These are phyloP conservation scores for Tetrahymena malaccensis DNA, from an alignment of 73 alveolate genomes.

Conservation along the genomic window DNA sequence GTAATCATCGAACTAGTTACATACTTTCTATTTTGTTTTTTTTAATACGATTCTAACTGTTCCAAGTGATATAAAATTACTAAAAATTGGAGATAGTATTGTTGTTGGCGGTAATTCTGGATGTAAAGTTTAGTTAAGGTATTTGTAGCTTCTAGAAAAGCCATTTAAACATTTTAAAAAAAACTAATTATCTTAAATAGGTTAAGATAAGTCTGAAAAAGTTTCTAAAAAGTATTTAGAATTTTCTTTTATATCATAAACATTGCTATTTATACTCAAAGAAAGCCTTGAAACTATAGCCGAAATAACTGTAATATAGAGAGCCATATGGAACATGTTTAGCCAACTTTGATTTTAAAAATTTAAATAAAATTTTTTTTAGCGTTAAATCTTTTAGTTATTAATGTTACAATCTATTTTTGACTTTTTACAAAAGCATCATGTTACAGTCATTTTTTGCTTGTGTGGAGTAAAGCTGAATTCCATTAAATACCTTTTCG, in stretches of 20 bases:
- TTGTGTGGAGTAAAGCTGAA: background rate
- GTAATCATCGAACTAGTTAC: background rate
- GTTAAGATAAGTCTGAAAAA: background rate
- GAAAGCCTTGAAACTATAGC: background rate
- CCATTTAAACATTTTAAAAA: background rate
- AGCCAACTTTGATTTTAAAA: background rate
- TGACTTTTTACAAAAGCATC: background rate
- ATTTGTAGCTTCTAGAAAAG: background rate
- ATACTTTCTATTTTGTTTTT: background rate
- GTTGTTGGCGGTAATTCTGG: background rate
- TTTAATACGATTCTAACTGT: background rate
- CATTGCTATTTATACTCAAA: background rate
- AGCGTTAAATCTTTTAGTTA: background rate
- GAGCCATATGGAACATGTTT: background rate
- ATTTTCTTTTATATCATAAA: background rate
- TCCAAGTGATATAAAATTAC: background rate
- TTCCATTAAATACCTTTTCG: background rate
- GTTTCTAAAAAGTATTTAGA: background rate
- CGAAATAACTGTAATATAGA: background rate
- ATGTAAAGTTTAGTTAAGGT: background rate
- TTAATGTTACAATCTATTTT: background rate
- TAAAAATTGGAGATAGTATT: background rate
- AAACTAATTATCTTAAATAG: background rate
- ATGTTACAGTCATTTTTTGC: background rate
- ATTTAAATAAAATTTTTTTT: background rate